Conservation (phyloP, 202 grass and related monocot species). For the Carex sylvatica region DNA sequence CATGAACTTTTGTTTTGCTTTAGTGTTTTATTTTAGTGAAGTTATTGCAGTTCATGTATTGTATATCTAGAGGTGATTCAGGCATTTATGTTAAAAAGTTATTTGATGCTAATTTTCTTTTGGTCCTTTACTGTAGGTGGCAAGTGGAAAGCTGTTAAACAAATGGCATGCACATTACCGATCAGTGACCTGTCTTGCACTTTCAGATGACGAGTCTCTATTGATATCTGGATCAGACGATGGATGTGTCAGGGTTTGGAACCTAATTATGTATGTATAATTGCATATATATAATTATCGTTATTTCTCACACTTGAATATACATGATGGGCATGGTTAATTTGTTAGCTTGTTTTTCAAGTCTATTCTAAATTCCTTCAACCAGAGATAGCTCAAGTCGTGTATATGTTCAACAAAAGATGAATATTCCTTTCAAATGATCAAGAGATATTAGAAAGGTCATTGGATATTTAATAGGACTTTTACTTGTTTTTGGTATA, state of each 20-base stretch:
- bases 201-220: conserved; percentile 59
- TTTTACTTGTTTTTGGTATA: conserved; percentile 19
- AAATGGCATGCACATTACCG: conserved; percentile 81
- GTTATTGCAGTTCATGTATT: background rate
- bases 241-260: conserved; percentile 76
- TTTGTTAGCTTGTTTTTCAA: background rate
- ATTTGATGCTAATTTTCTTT: background rate
- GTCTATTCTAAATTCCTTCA: background rate
- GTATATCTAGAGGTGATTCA: background rate
- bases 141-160: conserved; percentile 71
- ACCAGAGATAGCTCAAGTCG: background rate
- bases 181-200: conserved; percentile 68
- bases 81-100: background rate
- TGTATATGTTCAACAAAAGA: background rate
- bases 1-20: background rate
- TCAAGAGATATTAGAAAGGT: background rate
- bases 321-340: background rate
- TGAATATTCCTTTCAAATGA: background rate
- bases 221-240: conserved; percentile 69
- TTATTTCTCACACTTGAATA: background rate
- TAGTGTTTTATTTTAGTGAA: background rate
- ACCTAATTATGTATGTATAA: conserved; percentile 64
- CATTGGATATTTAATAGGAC: background rate
- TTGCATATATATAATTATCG: background rate
- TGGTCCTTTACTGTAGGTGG: conserved; percentile 42